phyloP scores from a whole-genome alignment of 208 protist genomes.

The Trypanosoma lewisi region DNA sequence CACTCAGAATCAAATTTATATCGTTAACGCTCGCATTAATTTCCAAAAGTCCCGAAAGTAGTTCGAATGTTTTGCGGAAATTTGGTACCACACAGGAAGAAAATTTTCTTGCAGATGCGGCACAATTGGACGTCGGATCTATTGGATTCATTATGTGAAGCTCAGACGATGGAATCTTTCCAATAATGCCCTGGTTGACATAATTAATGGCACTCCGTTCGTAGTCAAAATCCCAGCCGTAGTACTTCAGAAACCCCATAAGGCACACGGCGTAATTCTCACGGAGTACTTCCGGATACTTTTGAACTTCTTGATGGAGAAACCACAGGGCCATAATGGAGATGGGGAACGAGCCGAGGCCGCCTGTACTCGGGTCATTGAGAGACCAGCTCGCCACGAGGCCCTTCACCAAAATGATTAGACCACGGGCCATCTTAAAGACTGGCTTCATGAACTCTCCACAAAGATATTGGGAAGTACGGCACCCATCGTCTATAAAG shows the following conservation, averaged over 20 bases:
- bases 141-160: constrained; percentile 78
- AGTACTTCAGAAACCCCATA: constrained; percentile 77
- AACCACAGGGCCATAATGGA: constrained; percentile 82
- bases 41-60: constrained; percentile 36
- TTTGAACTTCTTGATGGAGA: constrained; percentile 35
- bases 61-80: constrained; percentile 42
- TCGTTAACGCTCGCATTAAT: background rate
- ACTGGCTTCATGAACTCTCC: constrained; percentile 51
- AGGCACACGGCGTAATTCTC: constrained; percentile 54
- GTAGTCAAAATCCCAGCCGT: constrained; percentile 63
- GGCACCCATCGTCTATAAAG: constrained; percentile 60
- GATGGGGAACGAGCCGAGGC: constrained; percentile 84
- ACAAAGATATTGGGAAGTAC: constrained; percentile 69
- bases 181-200: constrained; percentile 41
- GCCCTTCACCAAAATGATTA: constrained; percentile 79
- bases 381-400: constrained; percentile 51
- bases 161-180: constrained; percentile 39
- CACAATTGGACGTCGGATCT: constrained; percentile 55
- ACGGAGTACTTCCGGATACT: constrained; percentile 37
- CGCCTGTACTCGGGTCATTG: constrained; percentile 76
- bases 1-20: constrained; percentile 16
- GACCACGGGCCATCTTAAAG: constrained; percentile 63
- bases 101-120: constrained; percentile 58
- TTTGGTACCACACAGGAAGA: constrained; percentile 39
- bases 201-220: constrained; percentile 61